These are phyloP conservation scores for Trichoderma lentiforme DNA, from an alignment of 2,329 filamentous ascomycete genomes.

Conservation along the genomic window DNA sequence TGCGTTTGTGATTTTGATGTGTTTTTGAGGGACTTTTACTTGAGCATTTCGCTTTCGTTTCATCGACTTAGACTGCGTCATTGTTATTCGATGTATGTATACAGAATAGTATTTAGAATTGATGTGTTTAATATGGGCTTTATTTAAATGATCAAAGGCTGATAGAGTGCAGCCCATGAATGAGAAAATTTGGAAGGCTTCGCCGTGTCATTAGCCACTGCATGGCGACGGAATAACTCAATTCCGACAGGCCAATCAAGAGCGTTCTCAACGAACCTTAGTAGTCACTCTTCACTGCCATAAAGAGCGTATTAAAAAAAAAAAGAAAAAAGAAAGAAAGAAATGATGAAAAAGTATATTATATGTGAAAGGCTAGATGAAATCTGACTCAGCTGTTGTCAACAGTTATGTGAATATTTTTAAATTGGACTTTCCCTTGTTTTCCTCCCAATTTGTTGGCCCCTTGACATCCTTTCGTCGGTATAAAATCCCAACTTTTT, in stretches of 20 bases:
- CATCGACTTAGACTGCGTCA: conserved; percentile 45
- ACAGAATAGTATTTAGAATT: not conserved
- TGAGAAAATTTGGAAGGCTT: not conserved
- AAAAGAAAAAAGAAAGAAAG: too few species aligned
- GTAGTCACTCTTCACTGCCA: too few species aligned
- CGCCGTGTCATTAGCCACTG: not conserved
- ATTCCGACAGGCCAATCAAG: not conserved
- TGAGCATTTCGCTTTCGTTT: conserved; percentile 45
- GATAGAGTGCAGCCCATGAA: not conserved
- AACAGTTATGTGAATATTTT: too few species aligned
- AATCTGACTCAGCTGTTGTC: too few species aligned
- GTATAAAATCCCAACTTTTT: too few species aligned
- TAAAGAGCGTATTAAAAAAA: too few species aligned
- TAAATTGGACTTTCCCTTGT: too few species aligned
- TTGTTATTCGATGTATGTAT: conserved; percentile 21
- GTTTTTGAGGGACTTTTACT: conserved; percentile 36
- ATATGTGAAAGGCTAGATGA: too few species aligned
- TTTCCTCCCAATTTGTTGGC: too few species aligned
- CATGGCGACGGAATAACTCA: not conserved
- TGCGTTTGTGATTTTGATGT: conserved; percentile 39
- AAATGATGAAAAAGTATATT: too few species aligned
- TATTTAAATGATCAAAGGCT: not conserved
- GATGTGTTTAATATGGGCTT: not conserved
- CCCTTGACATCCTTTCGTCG: too few species aligned
- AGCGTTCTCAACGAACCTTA: too few species aligned